These are phyloP conservation scores for Leccinum solheimii DNA, from an alignment of 1,284 basidiomycete genomes.

Conservation along the genomic window DNA sequence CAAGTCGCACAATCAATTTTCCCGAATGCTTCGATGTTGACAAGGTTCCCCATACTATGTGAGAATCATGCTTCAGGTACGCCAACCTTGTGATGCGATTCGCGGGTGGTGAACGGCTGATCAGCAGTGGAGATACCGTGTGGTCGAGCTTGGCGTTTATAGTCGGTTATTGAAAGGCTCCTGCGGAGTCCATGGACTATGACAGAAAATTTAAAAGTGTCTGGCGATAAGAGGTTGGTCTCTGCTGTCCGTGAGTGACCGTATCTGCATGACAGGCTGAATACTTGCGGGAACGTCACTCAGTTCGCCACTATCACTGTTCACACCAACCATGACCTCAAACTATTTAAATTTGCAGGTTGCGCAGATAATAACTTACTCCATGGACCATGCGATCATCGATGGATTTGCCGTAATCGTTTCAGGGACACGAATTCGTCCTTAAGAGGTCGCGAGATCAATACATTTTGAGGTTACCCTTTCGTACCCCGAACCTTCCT, in stretches of 20 bases:
- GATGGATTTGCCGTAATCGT: not conserved
- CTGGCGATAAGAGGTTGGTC: not conserved
- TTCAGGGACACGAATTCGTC: not conserved
- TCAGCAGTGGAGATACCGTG: not conserved
- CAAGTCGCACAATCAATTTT: not conserved
- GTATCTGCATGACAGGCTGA: not conserved
- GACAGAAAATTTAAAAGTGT: not conserved
- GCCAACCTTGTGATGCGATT: not conserved
- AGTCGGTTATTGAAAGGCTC: not conserved
- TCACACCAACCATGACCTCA: not conserved
- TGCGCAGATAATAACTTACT: not conserved
- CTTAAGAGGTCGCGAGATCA: constrained; percentile 10
- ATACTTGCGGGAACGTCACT: not conserved
- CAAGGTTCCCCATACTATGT: not conserved
- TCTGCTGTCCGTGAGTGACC: not conserved
- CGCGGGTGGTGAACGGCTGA: not conserved
- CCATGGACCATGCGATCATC: constrained; percentile 2
- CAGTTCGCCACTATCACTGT: not conserved
- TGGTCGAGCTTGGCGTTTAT: not conserved
- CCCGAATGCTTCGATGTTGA: not conserved
- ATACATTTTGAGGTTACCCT: not conserved
- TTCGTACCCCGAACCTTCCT: not conserved
- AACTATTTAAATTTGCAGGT: not conserved
- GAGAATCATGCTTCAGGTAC: constrained; percentile 2
- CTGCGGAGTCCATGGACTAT: not conserved